Base-by-base conservation (phyloP, 352 stramenopile species). In the Globisporangium rhizosaccharum region DNA sequence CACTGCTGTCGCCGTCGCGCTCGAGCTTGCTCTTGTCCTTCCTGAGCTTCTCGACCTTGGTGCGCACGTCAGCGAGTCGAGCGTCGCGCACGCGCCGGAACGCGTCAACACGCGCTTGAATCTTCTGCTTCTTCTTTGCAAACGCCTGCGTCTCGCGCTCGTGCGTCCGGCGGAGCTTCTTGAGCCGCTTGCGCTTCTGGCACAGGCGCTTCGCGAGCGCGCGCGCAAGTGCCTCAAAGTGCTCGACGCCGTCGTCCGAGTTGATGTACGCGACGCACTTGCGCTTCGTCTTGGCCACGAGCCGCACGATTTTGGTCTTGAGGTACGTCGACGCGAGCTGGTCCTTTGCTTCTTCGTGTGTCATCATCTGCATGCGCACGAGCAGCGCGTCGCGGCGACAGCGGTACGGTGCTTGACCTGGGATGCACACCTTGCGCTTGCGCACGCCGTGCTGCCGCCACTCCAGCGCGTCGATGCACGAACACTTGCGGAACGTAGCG, bases 261-360 rank as follows among this genome's bases (percentile, higher is more conserved):
- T 88, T 88, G 52, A 90, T 82, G 56, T 73, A 90, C 28, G 71
- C 72, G 41, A 87, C 47, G 25, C 77, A 84, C 30, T 84, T 78
- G n/a, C 70, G 62, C 37, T 76, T 78, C 5, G 77, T 87, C 51
- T 84, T 84, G 36, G 61, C 44, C 30, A 61, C 59, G 9, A 90
- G 71, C 7, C 77, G 77, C 41, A 71, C 70, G 15, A 86, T 68
- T 57, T 85, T 85, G 23, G 58, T 48, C 14, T 64, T 61, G 18
- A 90, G 53, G 51, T 90, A 90, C 36, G 76, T 63, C 37, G 66
- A 79, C 10, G 75, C 74, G 28, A 87, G 69, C 39, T 88, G 79
- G 53, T 87, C 80, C 60, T 90, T 80, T 7, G 66, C 79, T 28
- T 88, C 73, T 50, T 90, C 75, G 8, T 64, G 71, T 0, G 80